Evolutionary conservation across 2,329 filamentous ascomycete species (phyloP).

Genomic region (Scorias spongiosa): DNA sequence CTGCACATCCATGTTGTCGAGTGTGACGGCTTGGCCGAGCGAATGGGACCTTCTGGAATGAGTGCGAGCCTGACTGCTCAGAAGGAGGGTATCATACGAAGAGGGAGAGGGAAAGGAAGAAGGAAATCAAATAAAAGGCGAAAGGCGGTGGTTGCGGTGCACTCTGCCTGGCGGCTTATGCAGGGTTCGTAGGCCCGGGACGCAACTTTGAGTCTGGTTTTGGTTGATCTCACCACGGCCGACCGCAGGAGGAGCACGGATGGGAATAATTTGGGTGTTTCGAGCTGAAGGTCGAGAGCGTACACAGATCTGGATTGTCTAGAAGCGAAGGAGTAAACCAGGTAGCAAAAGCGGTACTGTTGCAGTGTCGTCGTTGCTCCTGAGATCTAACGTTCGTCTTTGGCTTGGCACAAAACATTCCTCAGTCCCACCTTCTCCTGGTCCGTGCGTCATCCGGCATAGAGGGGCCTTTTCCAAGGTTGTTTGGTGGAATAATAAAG

Average conservation of each 20-base stretch:
- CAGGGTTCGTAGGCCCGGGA: neutral
- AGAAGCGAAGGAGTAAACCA: no score
- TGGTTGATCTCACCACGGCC: neutral
- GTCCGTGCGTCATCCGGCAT: neutral
- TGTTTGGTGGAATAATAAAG: no score
- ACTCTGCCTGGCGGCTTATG: neutral
- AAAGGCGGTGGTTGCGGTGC: neutral
- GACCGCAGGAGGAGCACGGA: no score
- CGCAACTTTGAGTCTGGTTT: neutral
- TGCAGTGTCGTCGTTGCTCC: neutral
- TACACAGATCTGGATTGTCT: no score
- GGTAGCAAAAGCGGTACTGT: no score
- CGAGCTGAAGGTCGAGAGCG: no score
- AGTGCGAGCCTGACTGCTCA: conserved; percentile 9
- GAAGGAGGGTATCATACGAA: neutral
- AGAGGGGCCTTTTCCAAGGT: neutral
- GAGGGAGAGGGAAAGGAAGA: neutral
- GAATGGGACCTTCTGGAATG: neutral
- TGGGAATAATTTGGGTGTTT: no score
- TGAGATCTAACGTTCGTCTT: neutral
- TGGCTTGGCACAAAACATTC: neutral
- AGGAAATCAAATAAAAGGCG: conserved; percentile 1
- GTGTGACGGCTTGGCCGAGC: neutral
- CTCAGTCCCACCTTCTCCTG: neutral
- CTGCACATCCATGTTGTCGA: conserved; percentile 78